Conservation (phyloP, 768 basidiomycete species). For the Inosperma sp. region DNA sequence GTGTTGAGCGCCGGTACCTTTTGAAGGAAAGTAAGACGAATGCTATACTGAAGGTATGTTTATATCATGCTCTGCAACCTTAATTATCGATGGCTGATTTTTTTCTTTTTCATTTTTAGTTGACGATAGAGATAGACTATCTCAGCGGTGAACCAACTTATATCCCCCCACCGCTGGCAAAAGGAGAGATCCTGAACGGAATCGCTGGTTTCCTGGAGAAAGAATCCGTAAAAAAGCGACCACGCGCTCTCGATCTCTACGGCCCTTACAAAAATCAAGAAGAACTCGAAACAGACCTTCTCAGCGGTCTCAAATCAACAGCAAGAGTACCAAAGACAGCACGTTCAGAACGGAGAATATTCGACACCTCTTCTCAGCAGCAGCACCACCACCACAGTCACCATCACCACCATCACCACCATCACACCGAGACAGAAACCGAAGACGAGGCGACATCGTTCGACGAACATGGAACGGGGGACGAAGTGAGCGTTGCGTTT, state of each 20-base stretch:
- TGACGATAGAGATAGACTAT: slow-evolving; percentile 53
- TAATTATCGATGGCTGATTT: not conserved
- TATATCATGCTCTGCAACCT: not conserved
- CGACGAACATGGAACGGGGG: slow-evolving; percentile 4
- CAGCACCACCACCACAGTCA: no score
- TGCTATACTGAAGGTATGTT: slow-evolving; percentile 66
- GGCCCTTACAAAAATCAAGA: slow-evolving; percentile 36
- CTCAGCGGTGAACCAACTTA: slow-evolving; percentile 53
- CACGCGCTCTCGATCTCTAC: slow-evolving; percentile 46
- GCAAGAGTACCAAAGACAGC: slow-evolving; percentile 17
- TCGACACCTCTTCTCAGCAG: not conserved
- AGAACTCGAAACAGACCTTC: slow-evolving; percentile 34
- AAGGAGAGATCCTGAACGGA: slow-evolving; percentile 68
- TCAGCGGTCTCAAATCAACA: slow-evolving; percentile 23
- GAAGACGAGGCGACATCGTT: slow-evolving; percentile 21
- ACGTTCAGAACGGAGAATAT: slow-evolving; percentile 10
- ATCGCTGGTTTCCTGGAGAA: slow-evolving; percentile 58
- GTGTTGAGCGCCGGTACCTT: slow-evolving; percentile 56
- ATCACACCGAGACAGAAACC: no score
- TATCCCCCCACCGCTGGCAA: slow-evolving; percentile 62
- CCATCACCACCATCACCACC: no score
- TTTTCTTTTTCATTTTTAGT: slow-evolving; percentile 28
- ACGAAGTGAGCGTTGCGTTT: slow-evolving; percentile 23
- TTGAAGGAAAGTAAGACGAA: slow-evolving; percentile 68
- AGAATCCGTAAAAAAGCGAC: slow-evolving; percentile 49